These are phyloP conservation scores for Pichia kluyveri DNA, from an alignment of 805 yeast genomes.

Conservation along the genomic window DNA sequence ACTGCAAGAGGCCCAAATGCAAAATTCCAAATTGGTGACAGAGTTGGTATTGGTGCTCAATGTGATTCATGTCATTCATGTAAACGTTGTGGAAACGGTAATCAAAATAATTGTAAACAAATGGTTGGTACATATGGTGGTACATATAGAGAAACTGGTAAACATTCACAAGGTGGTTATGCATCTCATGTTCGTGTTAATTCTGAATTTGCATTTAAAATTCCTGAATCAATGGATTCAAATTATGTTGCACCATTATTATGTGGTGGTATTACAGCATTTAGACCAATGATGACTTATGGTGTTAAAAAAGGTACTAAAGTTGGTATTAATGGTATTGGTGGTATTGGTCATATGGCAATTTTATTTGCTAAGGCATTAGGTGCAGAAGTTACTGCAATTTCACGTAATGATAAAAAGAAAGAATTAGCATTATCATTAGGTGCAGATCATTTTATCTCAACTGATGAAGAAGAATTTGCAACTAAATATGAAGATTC, in stretches of 20 bases:
- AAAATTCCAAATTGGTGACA: conserved; percentile 34
- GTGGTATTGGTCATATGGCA: conserved; percentile 42
- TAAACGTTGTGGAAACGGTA: conserved; percentile 27
- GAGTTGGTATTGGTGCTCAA: conserved; percentile 46
- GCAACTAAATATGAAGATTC: conserved; percentile 20
- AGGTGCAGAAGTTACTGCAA: conserved; percentile 51
- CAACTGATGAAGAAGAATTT: conserved; percentile 45
- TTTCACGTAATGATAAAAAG: conserved; percentile 42
- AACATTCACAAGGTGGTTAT: conserved; percentile 39
- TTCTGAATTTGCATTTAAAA: conserved; percentile 36
- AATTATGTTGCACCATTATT: conserved; percentile 42
- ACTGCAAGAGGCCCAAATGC: conserved; percentile 29
- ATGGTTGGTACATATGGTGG: conserved; percentile 43
- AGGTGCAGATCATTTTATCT: conserved; percentile 47
- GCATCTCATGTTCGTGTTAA: conserved; percentile 38
- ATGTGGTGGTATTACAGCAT: conserved; percentile 51
- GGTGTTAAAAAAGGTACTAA: conserved; percentile 40
- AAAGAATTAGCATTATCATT: conserved; percentile 38
- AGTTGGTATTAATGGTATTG: conserved; percentile 42
- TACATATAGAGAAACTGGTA: conserved; percentile 33
- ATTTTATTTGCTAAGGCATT: conserved; percentile 45
- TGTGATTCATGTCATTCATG: conserved; percentile 31
- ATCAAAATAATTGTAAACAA: conserved; percentile 41
- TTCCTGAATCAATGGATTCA: conserved; percentile 38
- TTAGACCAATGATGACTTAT: conserved; percentile 35